Conservation (phyloP, 2,329 filamentous ascomycete species). For the Pseudopithomyces chartarum region DNA sequence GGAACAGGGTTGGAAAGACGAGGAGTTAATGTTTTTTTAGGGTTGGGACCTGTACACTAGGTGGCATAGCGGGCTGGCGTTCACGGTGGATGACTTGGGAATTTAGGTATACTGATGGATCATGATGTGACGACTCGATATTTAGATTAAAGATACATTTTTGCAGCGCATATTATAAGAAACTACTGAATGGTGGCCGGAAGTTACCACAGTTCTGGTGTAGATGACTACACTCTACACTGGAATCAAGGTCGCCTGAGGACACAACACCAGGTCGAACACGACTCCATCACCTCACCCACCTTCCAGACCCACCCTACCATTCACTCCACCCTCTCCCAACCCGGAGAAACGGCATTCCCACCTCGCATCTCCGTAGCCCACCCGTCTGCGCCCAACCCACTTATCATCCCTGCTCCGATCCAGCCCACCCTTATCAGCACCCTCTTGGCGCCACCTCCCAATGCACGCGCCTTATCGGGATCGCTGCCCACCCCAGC, state of each 20-base stretch:
- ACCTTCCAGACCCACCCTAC: too few species aligned
- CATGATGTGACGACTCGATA: too few species aligned
- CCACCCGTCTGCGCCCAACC: not conserved
- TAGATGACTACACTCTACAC: too few species aligned
- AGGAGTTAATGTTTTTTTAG: conserved; percentile 77
- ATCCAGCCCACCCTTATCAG: conserved; percentile 19
- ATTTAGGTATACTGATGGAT: not conserved
- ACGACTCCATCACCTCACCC: too few species aligned
- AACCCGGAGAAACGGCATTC: conserved; percentile 13
- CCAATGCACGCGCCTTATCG: conserved; percentile 24
- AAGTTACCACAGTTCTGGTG: too few species aligned
- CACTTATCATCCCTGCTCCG: conserved; percentile 6
- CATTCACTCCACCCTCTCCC: not conserved
- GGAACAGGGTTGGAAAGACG: conserved; percentile 71
- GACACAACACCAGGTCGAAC: too few species aligned
- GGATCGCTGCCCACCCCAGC: conserved; percentile 12
- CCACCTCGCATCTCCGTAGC: not conserved
- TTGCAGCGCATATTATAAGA: too few species aligned
- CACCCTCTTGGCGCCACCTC: conserved; percentile 21
- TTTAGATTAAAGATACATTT: too few species aligned
- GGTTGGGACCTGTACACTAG: not conserved
- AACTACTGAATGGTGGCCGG: too few species aligned
- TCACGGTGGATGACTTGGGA: not conserved
- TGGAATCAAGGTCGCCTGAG: too few species aligned
- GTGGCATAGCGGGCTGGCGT: not conserved